Evolutionary conservation across 2,329 filamentous ascomycete species (phyloP), one percentile per base, ranked within the genome.

Genomic region (Colletotrichum eleusines): DNA sequence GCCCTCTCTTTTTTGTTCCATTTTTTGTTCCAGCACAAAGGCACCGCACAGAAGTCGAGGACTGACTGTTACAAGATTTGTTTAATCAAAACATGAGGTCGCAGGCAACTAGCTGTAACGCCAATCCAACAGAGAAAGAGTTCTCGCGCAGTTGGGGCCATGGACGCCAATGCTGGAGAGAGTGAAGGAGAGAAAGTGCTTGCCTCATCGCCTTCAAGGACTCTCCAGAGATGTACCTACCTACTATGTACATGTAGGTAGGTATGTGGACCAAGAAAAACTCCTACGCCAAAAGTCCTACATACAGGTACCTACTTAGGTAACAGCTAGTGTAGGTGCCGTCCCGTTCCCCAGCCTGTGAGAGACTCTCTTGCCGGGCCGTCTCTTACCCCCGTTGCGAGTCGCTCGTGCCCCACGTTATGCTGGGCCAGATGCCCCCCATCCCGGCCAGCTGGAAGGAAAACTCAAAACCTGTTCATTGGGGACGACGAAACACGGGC

Each of bases 21-120:
- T n/a, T n/a, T n/a, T n/a, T 33, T 14, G 23, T 33, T 46, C 31
- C 59, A 35, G 57, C 16, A 70, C 50, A 70, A 67, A 70, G 50
- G 35, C 5, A 23, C 50, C 28, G 50, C 28, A 54, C n/a, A 33
- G 33, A 26, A n/a, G n/a, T 7, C 20, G 40, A 23, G 14, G 38
- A 23, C n/a, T 14, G 18, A 26, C 7, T 11, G 33, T 38, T 57
- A 33, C 33, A 40, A 33, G 8, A 18, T 57, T 57, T 40, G 20
- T 26, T 38, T 40, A 26, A 38, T 26, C 53, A 57, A n/a, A 40
- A 40, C 33, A 40, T 14, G n/a, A 26, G n/a, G 12, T 11, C 23
- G 11, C 26, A 40, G n/a, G 53, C 20, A n/a, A 57, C n/a, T 23
- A 23, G n/a, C 44, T 40, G 53, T 5, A 38, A 57, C 33, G 20